Percentiles rank a stretch among this genome's conserved stretches.
Conservation (phyloP, 306 rosid genomes). For the Cucurbita moschata region DNA sequence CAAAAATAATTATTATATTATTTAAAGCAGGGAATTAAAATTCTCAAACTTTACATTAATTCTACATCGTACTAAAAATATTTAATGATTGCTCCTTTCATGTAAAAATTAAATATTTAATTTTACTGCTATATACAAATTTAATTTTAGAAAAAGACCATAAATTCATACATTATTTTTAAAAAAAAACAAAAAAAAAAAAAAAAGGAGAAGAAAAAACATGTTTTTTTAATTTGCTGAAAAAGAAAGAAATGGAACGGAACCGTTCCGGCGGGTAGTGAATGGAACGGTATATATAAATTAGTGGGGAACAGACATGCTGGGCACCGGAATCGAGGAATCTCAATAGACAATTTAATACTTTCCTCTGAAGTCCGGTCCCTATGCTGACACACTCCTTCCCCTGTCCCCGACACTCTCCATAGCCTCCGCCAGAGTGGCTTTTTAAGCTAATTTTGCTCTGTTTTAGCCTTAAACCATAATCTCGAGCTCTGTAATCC, state of each 20-base stretch:
- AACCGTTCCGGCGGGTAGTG: neutral
- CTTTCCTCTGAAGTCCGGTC: conserved; percentile 27
- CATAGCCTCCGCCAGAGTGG: neutral
- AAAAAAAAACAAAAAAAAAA: neutral
- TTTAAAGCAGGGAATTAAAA: too few species aligned
- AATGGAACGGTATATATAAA: neutral
- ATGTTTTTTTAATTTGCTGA: neutral
- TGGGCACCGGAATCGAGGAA: conserved; percentile 1
- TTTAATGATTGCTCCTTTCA: too few species aligned
- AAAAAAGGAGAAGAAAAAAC: too few species aligned
- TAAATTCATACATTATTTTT: neutral
- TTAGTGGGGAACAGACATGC: conserved; percentile 9
- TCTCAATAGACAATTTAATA: neutral
- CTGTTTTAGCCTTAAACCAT: neutral
- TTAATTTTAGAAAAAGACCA: neutral
- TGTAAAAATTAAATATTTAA: too few species aligned
- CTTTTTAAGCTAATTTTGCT: neutral
- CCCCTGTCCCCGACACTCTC: conserved; percentile 14
- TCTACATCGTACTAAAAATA: too few species aligned
- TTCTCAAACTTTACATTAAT: too few species aligned
- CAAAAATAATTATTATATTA: too few species aligned
- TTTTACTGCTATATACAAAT: too few species aligned
- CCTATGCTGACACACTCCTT: conserved; percentile 16
- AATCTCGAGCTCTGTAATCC: conserved; percentile 11
- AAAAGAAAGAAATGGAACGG: neutral